Percentiles rank a stretch among this genome's conserved stretches.
Evolutionary conservation across 176 grass and related monocot species (phyloP).

Genomic region (Paspalum notatum): DNA sequence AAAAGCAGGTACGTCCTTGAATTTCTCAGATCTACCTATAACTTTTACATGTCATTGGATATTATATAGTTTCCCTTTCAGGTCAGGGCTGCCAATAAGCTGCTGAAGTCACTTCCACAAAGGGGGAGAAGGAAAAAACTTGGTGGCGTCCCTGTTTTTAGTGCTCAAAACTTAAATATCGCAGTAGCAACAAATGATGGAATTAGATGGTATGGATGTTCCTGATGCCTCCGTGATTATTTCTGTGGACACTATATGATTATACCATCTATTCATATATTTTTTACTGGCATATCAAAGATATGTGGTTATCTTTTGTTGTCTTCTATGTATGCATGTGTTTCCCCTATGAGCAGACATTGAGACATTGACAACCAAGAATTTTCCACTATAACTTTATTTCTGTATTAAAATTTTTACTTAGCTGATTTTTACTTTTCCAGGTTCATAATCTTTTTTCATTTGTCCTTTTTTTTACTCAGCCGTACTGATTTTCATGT

Average conservation of each 20-base stretch:
- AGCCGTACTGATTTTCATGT: background rate
- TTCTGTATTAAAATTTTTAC: background rate
- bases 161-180: slow-evolving; percentile 93
- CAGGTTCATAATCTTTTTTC: background rate
- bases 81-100: slow-evolving; percentile 87
- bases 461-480: background rate
- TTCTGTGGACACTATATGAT: background rate
- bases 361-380: slow-evolving; percentile 16
- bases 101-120: slow-evolving; percentile 76
- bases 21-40: slow-evolving; percentile 34
- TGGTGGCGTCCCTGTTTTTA: slow-evolving; percentile 87
- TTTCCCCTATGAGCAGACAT: slow-evolving; percentile 22
- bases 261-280: background rate
- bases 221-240: slow-evolving; percentile 9
- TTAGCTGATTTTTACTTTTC: slow-evolving; percentile 1
- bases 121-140: slow-evolving; percentile 68
- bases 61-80: slow-evolving; percentile 43
- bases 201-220: slow-evolving; percentile 84
- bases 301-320: background rate
- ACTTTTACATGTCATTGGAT: slow-evolving; percentile 11
- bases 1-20: slow-evolving; percentile 72
- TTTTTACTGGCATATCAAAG: background rate
- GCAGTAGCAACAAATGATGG: slow-evolving; percentile 91
- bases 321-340: slow-evolving; percentile 1
- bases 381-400: background rate